These are phyloP conservation scores for Verticillium nonalfalfae DNA, from an alignment of 2,329 filamentous ascomycete species.

Conservation along the genomic window DNA sequence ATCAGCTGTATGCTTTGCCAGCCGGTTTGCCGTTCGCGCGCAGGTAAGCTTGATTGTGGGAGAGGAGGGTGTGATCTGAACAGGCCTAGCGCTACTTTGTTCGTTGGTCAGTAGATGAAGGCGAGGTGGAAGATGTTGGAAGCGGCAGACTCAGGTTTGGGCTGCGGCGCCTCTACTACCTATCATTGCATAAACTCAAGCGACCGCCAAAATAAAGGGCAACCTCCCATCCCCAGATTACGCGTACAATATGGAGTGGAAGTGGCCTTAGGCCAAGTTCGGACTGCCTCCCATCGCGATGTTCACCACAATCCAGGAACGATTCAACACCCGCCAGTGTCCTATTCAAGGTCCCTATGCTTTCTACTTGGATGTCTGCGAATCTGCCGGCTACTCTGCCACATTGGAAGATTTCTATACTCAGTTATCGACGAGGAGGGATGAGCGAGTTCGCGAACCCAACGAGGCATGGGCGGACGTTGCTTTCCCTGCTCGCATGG, in stretches of 20 bases:
- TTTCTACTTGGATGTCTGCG: not conserved
- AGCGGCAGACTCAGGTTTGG: not conserved
- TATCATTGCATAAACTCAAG: too few species aligned
- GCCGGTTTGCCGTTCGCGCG: not conserved
- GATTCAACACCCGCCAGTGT: not conserved
- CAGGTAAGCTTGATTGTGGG: too few species aligned
- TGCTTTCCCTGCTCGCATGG: not conserved
- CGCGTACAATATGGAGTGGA: not conserved
- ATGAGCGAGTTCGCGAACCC: not conserved
- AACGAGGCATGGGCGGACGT: not conserved
- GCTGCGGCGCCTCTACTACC: too few species aligned
- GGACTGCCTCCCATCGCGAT: not conserved
- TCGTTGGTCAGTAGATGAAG: not conserved
- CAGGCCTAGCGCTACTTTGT: too few species aligned
- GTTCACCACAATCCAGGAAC: not conserved
- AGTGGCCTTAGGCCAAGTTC: not conserved
- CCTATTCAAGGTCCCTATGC: not conserved
- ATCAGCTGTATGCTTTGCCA: not conserved
- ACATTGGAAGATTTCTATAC: slow-evolving; percentile 1
- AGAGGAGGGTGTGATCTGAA: too few species aligned
- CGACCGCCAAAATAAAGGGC: not conserved
- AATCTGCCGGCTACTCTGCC: not conserved
- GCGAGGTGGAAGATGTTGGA: not conserved
- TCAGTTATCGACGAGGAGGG: not conserved
- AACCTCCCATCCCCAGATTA: not conserved